Conservation (phyloP, 2,329 filamentous ascomycete species). For the Colletotrichum magnum region DNA sequence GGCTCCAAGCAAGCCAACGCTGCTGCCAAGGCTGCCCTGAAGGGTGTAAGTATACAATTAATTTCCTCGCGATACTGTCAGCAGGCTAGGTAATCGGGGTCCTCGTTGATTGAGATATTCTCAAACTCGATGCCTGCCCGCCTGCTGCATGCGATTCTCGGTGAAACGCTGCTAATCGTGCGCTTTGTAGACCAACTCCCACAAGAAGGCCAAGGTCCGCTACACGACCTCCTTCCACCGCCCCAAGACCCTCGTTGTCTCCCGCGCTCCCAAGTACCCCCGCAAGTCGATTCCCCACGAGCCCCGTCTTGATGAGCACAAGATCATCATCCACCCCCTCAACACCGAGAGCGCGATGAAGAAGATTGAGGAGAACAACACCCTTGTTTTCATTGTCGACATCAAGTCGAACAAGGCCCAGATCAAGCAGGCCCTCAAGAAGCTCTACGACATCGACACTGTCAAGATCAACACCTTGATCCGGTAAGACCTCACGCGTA, state of each 20-base stretch:
- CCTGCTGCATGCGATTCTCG: background rate
- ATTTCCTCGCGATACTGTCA: constrained; percentile 19
- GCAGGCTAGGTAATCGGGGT: background rate
- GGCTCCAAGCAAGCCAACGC: constrained; percentile 89
- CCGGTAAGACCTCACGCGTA: constrained; percentile 72
- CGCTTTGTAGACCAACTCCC: constrained; percentile 62
- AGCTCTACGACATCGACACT: constrained; percentile 98
- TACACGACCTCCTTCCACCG: constrained; percentile 95
- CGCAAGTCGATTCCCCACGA: constrained; percentile 93
- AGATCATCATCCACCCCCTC: constrained; percentile 97
- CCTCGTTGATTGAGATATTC: too few relatives aligned
- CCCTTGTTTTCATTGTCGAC: constrained; percentile 96
- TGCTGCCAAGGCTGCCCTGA: constrained; percentile 96
- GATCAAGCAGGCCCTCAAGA: constrained; percentile 98
- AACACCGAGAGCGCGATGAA: constrained; percentile 99
- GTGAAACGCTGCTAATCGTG: constrained; percentile 12
- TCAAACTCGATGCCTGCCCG: too few relatives aligned
- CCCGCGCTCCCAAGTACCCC: constrained; percentile 94
- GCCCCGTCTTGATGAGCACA: constrained; percentile 95
- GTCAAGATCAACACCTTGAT: constrained; percentile 99
- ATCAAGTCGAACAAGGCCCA: constrained; percentile 99
- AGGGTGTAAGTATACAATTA: constrained; percentile 80
- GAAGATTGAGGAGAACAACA: constrained; percentile 99
- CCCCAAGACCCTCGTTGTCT: constrained; percentile 95
- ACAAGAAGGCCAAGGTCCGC: constrained; percentile 95